phyloP scores from a whole-genome alignment of 495 filamentous ascomycete genomes.

The Aeminium ludgeri region DNA sequence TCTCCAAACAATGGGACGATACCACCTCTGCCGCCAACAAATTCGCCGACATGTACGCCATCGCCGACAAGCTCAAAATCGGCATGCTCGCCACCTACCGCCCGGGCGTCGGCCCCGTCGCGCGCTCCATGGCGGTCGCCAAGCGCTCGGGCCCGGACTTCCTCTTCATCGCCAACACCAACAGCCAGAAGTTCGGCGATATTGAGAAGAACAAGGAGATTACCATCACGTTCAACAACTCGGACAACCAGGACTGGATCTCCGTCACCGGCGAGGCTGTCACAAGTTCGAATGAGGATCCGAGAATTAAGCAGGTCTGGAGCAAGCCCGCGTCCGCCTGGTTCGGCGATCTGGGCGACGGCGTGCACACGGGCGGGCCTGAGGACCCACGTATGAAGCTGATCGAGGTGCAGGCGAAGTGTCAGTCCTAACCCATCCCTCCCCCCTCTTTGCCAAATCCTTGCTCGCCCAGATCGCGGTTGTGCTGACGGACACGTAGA shows the following conservation, averaged over 20 bases:
- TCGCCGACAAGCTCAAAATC: constrained; percentile 21
- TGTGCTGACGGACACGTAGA: constrained; percentile 2
- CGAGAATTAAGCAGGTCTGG: constrained; percentile 29
- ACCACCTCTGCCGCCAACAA: constrained; percentile 18
- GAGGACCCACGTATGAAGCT: constrained; percentile 29
- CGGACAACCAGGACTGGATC: constrained; percentile 26
- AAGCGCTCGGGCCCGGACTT: constrained; percentile 30
- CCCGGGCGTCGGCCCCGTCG: constrained; percentile 23
- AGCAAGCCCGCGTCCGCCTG: constrained; percentile 22
- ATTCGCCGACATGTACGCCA: constrained; percentile 23
- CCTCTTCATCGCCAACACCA: constrained; percentile 30
- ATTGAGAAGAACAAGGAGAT: constrained; percentile 20
- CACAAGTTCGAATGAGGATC: constrained; percentile 22
- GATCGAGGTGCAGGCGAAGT: constrained; percentile 24
- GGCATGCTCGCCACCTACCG: constrained; percentile 23
- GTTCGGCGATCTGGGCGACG: constrained; percentile 32
- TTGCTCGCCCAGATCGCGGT: too few relatives aligned
- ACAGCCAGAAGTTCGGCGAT: constrained; percentile 30
- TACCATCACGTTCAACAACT: constrained; percentile 29
- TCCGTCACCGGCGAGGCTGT: constrained; percentile 22
- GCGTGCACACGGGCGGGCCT: constrained; percentile 24
- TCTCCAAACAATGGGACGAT: constrained; percentile 24
- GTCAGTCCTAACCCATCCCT: not conserved
- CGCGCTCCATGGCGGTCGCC: constrained; percentile 29
- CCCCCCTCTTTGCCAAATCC: too few relatives aligned